phyloP scores from a whole-genome alignment of 1,284 basidiomycete species.

The Ceratobasidium sp. region DNA sequence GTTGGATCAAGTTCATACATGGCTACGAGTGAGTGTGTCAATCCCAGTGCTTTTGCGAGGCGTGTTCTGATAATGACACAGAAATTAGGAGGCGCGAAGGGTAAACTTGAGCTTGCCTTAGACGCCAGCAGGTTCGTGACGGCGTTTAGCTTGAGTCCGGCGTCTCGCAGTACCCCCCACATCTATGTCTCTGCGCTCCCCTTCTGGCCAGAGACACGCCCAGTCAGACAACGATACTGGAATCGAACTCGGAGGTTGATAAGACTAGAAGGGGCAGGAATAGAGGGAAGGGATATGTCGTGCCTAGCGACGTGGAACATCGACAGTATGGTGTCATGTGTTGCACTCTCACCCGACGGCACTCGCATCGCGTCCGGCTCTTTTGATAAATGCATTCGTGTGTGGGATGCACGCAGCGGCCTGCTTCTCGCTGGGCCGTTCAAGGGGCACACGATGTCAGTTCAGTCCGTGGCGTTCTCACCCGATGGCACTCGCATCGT shows the following conservation, averaged over 20 bases:
- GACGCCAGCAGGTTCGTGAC: background rate
- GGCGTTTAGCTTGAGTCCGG: background rate
- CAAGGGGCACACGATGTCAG: background rate
- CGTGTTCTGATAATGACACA: background rate
- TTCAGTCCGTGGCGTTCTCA: constrained; percentile 6
- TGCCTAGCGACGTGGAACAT: background rate
- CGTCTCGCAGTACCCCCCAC: background rate
- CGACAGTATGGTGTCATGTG: background rate
- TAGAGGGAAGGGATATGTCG: background rate
- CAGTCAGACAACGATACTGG: background rate
- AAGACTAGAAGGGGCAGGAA: background rate
- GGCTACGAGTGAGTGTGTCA: background rate
- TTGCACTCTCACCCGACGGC: constrained; percentile 4
- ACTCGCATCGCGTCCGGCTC: background rate
- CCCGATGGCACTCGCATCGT: constrained; percentile 3
- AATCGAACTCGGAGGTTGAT: background rate
- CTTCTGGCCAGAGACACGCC: background rate
- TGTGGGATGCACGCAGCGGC: background rate
- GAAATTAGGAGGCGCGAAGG: background rate
- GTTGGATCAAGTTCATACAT: background rate
- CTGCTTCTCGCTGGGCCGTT: background rate
- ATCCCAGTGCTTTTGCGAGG: no score
- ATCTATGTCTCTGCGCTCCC: background rate
- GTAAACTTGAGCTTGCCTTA: background rate
- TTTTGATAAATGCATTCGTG: background rate